Evolutionary conservation across 805 yeast species (phyloP), one percentile per base, ranked within the genome.

Genomic region (Monosporozyma solicola): DNA sequence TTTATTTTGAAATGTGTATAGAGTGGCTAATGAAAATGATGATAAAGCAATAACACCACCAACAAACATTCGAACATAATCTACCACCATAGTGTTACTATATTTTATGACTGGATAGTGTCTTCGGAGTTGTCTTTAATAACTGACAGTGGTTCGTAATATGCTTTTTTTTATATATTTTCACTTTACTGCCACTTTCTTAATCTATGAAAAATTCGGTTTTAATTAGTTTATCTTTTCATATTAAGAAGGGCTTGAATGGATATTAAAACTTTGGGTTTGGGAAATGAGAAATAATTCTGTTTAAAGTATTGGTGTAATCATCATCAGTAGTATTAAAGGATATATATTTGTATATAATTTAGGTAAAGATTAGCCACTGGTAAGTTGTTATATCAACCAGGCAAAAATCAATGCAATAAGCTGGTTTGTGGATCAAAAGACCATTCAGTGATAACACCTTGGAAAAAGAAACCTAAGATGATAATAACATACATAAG

Each of bases 381-480:
- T 9, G 24, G 5, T 3, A 24, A 9, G 9, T 8, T 16, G 8
- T 20, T 11, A 43, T 5, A 25, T 41, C 9, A 13, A 41, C 15
- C 5, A 20, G 25, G 7, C 29, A 24, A 24, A 13, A 10, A 43
- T 25, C 5, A 24, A 24, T 25, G 13, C 25, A n/a, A n/a, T 10
- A n/a, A 45, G 24, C 46, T 43, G 8, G 46, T 43, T 43, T 43
- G 48, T 15, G 33, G 35, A 15, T 45, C 37, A 45, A 27, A 45
- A 8, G 33, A 45, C 15, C 35, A 20, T 29, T 31, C 48, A 2
- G 33, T 45, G 35, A 45, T 15, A 33, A 67, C 60, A 3, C 72
- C 73, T 48, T 72, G 74, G 54, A 85, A 82, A 74, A 81, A 90
- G 69, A 92, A 91, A 0, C 98, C 99, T 49, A 81, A 72, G 52